These are phyloP conservation scores for Aspergillus tubingensis DNA, from an alignment of 2,329 filamentous ascomycete genomes.

Conservation along the genomic window DNA sequence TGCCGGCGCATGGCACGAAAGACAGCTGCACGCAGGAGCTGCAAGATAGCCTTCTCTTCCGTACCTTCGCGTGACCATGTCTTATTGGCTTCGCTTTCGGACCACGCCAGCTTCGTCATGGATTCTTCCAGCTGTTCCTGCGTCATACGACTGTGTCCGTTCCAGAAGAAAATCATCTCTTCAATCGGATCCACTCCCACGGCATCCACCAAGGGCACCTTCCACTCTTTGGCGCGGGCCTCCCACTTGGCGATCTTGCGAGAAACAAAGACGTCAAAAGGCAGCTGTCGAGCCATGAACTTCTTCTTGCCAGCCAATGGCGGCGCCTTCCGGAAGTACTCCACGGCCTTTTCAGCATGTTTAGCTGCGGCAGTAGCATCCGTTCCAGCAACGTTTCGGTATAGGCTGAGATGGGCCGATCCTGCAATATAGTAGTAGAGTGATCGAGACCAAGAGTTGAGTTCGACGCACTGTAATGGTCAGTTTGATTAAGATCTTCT, in stretches of 20 bases:
- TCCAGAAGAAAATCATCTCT: constrained; percentile 96
- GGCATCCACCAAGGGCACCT: constrained; percentile 73
- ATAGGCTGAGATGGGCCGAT: constrained; percentile 75
- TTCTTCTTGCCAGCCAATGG: constrained; percentile 78
- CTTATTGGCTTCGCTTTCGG: constrained; percentile 60
- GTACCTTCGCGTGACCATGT: constrained; percentile 54
- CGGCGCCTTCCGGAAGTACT: constrained; percentile 71
- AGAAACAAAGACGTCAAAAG: constrained; percentile 82
- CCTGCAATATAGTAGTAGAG: constrained; percentile 90
- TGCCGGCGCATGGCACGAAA: constrained; percentile 64
- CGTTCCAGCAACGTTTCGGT: constrained; percentile 54
- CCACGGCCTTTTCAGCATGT: constrained; percentile 66
- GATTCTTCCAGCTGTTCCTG: constrained; percentile 64
- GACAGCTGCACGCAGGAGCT: constrained; percentile 67
- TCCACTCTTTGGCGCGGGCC: constrained; percentile 67
- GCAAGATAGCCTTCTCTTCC: constrained; percentile 66
- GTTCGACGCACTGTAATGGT: constrained; percentile 61
- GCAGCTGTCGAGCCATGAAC: constrained; percentile 85
- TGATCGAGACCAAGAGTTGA: constrained; percentile 89
- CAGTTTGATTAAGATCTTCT: constrained; percentile 7
- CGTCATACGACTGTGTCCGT: constrained; percentile 80
- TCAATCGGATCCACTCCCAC: constrained; percentile 77
- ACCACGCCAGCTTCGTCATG: constrained; percentile 66
- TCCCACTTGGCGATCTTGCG: constrained; percentile 91
- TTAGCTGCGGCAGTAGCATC: constrained; percentile 50